Evolutionary conservation across 192 early-diverging fungal species (phyloP).

Genomic region (Backusella parvicylindrica): DNA sequence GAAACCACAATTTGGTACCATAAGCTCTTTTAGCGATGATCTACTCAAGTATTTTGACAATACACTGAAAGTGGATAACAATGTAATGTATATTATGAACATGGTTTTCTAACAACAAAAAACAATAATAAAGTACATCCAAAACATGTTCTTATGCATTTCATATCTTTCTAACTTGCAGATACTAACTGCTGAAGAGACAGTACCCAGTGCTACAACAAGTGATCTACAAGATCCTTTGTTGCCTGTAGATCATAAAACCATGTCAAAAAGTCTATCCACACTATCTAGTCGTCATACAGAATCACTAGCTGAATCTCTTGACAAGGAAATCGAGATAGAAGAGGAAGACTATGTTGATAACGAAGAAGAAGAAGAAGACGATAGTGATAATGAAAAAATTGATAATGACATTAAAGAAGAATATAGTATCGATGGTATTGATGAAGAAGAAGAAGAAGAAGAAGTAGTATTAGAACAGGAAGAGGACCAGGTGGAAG

Average conservation of each 20-base stretch:
- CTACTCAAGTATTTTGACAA: constrained; percentile 12
- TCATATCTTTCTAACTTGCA: background rate
- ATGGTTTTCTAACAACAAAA: background rate
- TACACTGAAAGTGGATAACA: background rate
- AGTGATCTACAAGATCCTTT: background rate
- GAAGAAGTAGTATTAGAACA: background rate
- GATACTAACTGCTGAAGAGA: background rate
- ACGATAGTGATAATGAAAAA: background rate
- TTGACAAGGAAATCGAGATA: background rate
- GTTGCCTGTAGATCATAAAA: background rate
- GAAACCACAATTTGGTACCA: background rate
- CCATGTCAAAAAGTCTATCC: background rate
- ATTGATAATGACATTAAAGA: background rate
- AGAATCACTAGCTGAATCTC: background rate
- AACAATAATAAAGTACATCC: too few relatives aligned
- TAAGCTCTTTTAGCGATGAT: background rate
- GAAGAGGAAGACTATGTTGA: background rate
- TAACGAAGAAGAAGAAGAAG: background rate
- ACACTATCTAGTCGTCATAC: background rate
- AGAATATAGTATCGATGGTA: background rate
- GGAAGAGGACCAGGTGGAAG: background rate
- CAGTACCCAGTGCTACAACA: background rate
- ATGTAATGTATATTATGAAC: background rate
- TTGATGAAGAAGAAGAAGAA: background rate
- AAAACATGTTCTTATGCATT: background rate